Conservation (phyloP, 345 rosid species). For the Erodium maritimum region DNA sequence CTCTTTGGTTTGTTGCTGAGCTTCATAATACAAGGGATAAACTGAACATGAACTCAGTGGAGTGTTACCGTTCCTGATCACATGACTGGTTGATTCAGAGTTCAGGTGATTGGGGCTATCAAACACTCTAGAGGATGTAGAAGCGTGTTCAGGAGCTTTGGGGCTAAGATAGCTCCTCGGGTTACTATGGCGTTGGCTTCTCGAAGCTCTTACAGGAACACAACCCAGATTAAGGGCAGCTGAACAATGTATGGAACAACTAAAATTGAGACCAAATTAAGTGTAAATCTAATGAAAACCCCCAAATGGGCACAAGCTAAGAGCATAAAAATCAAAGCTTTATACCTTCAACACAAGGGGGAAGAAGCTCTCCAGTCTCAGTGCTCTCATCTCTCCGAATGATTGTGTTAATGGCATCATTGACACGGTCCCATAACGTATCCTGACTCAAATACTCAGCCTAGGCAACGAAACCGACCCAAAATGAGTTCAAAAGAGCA, state of each 20-base stretch:
- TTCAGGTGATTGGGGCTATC: conserved; percentile 21
- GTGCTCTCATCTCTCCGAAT: conserved; percentile 78
- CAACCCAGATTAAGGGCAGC: conserved; percentile 96
- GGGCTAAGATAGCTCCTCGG: conserved; percentile 74
- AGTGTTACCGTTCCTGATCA: too few relatives aligned
- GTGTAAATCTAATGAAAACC: conserved; percentile 1
- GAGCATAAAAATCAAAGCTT: conserved; percentile 1
- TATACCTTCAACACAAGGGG: conserved; percentile 97
- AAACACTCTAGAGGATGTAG: conserved; percentile 22
- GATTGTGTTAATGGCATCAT: conserved; percentile 84
- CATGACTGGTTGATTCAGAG: conserved; percentile 13
- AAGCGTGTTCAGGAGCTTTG: conserved; percentile 40
- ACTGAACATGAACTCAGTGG: conserved; percentile 36
- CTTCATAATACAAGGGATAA: conserved; percentile 64
- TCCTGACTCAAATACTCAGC: conserved; percentile 66
- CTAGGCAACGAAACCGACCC: conserved; percentile 22
- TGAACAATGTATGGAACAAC: conserved; percentile 18
- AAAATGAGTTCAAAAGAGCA: conserved; percentile 1
- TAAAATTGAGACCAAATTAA: not conserved
- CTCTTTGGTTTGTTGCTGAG: conserved; percentile 26
- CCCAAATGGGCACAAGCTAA: conserved; percentile 8
- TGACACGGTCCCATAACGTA: conserved; percentile 81
- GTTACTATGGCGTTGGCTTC: conserved; percentile 87
- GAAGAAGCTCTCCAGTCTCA: conserved; percentile 79
- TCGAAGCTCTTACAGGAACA: conserved; percentile 79